Evolutionary conservation across 1,284 basidiomycete species (phyloP), one percentile per base, ranked within the genome.

Genomic region (Blastosporella zonata): DNA sequence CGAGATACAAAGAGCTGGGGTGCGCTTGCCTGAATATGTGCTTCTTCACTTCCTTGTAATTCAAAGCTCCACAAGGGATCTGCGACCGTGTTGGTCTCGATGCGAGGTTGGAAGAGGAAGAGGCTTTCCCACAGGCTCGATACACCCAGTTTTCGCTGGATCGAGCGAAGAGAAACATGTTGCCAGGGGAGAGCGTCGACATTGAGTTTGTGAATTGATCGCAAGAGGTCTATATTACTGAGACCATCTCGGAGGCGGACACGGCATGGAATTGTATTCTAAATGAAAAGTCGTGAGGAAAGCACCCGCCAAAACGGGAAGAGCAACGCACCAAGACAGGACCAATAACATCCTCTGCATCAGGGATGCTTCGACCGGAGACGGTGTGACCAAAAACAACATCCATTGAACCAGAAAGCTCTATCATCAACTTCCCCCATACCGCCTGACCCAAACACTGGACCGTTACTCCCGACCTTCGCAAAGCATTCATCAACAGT

Each of bases 201-300:
- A 49, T 77, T 77, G 25, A 55, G 53, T 27, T 59, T 47, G 38
- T 78, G 76, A 25, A 78, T 64, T 5, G 55, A 55, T 27, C 59
- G 63, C 20, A 78, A 58, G 3, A 78, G 47, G 7, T 68, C 65
- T 33, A 62, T 60, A 51, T 73, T 75, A 6, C 43, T 61, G 33
- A 59, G 46, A 3, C 53, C 55, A 13, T 49, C 50, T 7, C 52
- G 47, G 18, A 77, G 39, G n/a, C 52, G 60, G 29, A 76, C 56
- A 13, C 73, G 69, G 52, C 68, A 76, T 3, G 75, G 75, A 13
- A 77, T 62, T 1, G 75, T 78, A 50, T 74, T 77, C 76, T 78
- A 28, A 3, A 13, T 17, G 15, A 12, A 28, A 31, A 9, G 3
- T 12, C 7, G 8, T 54, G 29, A 52, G 52, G 25, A 12, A 40